Base-by-base conservation (phyloP, 441 rosid species). In the Adansonia rubrostipa region DNA sequence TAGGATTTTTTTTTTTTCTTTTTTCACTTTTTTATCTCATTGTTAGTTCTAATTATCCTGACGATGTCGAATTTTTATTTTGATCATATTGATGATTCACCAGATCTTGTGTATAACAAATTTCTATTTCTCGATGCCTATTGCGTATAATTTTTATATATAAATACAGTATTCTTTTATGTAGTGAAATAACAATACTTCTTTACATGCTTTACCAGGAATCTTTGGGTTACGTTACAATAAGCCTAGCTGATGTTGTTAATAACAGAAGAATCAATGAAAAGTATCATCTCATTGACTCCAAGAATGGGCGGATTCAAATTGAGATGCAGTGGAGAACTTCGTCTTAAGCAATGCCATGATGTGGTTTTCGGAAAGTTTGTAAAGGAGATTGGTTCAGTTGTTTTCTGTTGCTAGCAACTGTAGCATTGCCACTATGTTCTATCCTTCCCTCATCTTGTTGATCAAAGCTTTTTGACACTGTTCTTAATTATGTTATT, bases 251-350 rank as follows among this genome's bases (percentile, higher is more conserved):
- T 10, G 93, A 92, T 74, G 92, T 88, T 54, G 87, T 90, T 72
- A 84, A 66, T 79, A 92, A 92, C 82, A 82, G 82, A 66, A 86
- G 96, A 80, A 89, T 92, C 79, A 88, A 92, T 17, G 92, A 85
- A 74, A 92, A 90, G 80, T 90, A 87, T 83, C 85, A 90, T 85
- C 85, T 92, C 24, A 90, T 90, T 51, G 93, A 90, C 80, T 92
- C 96, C 9, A 89, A 87, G 86, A 92, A 90, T 20, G 96, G 93
- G 42, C 85, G 87, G 81, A 79, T 90, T 66, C 93, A 92, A 70
- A 85, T 92, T 42, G 93, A 92, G 83, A 82, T 92, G 85, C 96
- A 92, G 68, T 92, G 92, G 96, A 89, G 92, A 86, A 82, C 90
- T 61, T 79, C 92, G 42, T 84, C 88, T 44, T 88, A 82, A 42